Conservation (phyloP, 2,329 filamentous ascomycete species). For the Aspergillus brunneoviolaceus region DNA sequence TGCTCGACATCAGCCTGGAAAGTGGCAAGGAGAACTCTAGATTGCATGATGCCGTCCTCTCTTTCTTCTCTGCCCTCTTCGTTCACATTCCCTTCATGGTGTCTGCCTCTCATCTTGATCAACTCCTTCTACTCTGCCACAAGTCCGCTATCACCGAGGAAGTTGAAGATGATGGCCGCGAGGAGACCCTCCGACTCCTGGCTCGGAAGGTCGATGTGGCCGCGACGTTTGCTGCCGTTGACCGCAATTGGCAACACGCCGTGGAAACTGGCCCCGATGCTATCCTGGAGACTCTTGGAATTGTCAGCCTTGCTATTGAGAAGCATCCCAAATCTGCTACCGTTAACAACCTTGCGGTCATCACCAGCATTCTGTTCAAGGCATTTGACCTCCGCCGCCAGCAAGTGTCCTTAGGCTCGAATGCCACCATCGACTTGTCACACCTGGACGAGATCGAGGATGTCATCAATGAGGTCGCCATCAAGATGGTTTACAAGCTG, state of each 20-base stretch:
- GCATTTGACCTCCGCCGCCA: conserved; percentile 52
- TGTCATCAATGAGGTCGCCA: conserved; percentile 65
- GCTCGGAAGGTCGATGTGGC: conserved; percentile 76
- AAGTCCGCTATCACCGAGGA: conserved; percentile 64
- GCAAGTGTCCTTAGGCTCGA: conserved; percentile 31
- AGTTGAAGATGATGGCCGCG: conserved; percentile 64
- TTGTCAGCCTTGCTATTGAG: conserved; percentile 70
- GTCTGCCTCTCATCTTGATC: conserved; percentile 70
- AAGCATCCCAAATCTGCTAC: conserved; percentile 75
- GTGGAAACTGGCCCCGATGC: conserved; percentile 63
- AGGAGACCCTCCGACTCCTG: conserved; percentile 69
- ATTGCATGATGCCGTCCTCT: conserved; percentile 78
- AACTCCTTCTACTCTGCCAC: conserved; percentile 70
- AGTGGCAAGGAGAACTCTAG: conserved; percentile 56
- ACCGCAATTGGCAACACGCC: conserved; percentile 70
- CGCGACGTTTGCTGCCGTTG: conserved; percentile 70
- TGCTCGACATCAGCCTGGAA: conserved; percentile 65
- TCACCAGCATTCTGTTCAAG: conserved; percentile 63
- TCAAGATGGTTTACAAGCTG: conserved; percentile 94
- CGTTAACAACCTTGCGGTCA: conserved; percentile 67
- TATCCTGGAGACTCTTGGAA: conserved; percentile 65
- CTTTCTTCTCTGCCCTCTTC: conserved; percentile 74
- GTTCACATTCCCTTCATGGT: conserved; percentile 89
- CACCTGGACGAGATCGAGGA: conserved; percentile 61
- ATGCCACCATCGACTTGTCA: conserved; percentile 44